Conservation (phyloP, 2,329 filamentous ascomycete species). For the Lachnellula arida region DNA sequence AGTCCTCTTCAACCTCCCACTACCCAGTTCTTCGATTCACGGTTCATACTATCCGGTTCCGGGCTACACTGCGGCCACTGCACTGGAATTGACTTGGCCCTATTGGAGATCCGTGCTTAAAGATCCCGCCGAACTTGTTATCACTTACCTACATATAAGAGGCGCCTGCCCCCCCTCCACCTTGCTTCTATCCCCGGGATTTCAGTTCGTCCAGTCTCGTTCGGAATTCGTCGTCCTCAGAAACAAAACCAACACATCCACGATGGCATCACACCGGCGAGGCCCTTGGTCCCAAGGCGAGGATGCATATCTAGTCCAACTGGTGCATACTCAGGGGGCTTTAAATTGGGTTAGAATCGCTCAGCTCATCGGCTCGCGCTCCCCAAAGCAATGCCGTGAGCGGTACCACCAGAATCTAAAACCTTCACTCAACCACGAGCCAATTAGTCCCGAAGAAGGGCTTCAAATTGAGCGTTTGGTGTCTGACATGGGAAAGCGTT, state of each 20-base stretch:
- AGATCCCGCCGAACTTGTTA: no score
- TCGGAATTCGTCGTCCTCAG: background rate
- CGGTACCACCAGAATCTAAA: slow-evolving; percentile 92
- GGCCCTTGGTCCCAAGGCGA: slow-evolving; percentile 81
- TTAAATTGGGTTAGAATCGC: slow-evolving; percentile 91
- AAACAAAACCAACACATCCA: background rate
- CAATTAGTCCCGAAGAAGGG: slow-evolving; percentile 68
- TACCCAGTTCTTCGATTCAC: background rate
- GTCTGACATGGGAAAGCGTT: slow-evolving; percentile 72
- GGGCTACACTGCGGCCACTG: background rate
- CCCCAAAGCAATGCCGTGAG: slow-evolving; percentile 92
- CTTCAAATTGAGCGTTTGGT: slow-evolving; percentile 73
- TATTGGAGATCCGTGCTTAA: no score
- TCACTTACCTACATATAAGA: no score
- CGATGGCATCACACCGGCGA: slow-evolving; percentile 52
- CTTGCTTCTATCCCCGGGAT: no score
- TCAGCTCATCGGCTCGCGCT: slow-evolving; percentile 67
- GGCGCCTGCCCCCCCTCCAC: no score
- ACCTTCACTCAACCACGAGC: slow-evolving; percentile 65
- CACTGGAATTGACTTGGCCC: background rate
- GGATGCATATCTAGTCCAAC: slow-evolving; percentile 63
- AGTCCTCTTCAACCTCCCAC: background rate
- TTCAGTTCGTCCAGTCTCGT: background rate
- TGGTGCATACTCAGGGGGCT: slow-evolving; percentile 67
- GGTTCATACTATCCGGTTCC: background rate